Base-by-base conservation (phyloP, 192 early-diverging fungal species). In the Coemansia umbellata region DNA sequence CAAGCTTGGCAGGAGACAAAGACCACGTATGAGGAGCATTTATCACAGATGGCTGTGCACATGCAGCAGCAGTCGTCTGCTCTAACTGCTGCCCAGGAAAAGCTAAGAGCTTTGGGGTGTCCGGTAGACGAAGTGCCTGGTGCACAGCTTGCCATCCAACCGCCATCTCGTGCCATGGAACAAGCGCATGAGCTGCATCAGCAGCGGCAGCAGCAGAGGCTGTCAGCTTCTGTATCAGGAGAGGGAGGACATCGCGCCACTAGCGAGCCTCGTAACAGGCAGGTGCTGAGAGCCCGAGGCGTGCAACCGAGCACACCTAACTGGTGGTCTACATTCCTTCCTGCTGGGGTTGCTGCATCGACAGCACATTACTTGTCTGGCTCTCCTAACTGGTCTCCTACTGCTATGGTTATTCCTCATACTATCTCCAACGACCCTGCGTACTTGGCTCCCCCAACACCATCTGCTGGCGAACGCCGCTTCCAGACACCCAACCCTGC, bases 311-410 rank as follows among this genome's bases (percentile, higher is more conserved):
- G 53, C 2, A 43, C 55, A 18, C 45, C 70, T 31, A 67, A 56
- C 56, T 74, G 64, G 71, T 68, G 64, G 71, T 63, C 71, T 9
- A 60, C 64, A 3, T 74, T 74, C 22, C 30, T 74, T 31, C 71
- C 64, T 0, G 27, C 40, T 4, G 28, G 35, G 0, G 24, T 41
- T 7, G 28, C 28, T n/a, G 54, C 26, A 1, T 41, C 43, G 30
- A n/a, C 37, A 7, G 52, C 27, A 3, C 28, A 18, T 31, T 43
- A 11, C 54, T 24, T 51, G 8, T 24, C 6, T 24, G 37, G 43
- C 4, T 36, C 47, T 30, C 41, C 58, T 13, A 72, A 58, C 50
- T 65, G 69, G 69, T 72, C 58, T 27, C 58, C 54, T 28, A 48
- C 37, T 18, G 58, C 63, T 4, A 60, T 56, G 52, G 57, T 45